These are phyloP conservation scores for Russula emetica DNA, from an alignment of 768 basidiomycete species.

Conservation along the genomic window DNA sequence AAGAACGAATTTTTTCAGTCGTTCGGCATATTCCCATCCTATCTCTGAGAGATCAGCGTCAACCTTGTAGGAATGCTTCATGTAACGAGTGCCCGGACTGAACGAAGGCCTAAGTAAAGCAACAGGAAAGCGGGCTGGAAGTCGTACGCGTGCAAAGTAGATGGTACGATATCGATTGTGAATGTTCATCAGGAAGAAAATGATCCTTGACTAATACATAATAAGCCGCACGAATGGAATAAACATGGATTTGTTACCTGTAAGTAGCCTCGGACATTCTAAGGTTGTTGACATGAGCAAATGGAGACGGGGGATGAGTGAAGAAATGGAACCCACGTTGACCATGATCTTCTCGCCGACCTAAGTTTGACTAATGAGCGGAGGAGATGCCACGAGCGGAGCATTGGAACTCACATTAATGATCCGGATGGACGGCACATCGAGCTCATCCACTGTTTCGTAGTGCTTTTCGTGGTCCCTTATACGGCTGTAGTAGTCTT, in stretches of 20 bases:
- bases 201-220: conserved; percentile 70
- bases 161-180: conserved; percentile 91
- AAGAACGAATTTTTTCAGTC: conserved; percentile 84
- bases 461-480: conserved; percentile 82
- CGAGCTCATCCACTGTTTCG: conserved; percentile 85
- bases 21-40: conserved; percentile 93
- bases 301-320: background rate
- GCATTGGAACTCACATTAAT: conserved; percentile 16
- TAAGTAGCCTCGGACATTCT: conserved; percentile 86
- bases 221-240: conserved; percentile 11
- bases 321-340: conserved; percentile 53
- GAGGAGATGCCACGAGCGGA: background rate
- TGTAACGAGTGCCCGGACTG: conserved; percentile 98
- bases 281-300: conserved; percentile 1
- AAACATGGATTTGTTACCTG: conserved; percentile 45
- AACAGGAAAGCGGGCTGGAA: conserved; percentile 4
- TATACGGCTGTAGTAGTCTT: conserved; percentile 91
- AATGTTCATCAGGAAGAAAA: conserved; percentile 99
- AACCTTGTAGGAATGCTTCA: conserved; percentile 98
- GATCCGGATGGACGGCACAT: conserved; percentile 29
- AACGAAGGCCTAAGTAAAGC: background rate
- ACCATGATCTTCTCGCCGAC: conserved; percentile 96
- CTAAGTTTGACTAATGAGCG: conserved; percentile 36
- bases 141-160: conserved; percentile 87
- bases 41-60: conserved; percentile 94